Conservation (phyloP, 768 basidiomycete genomes). For the Cystobasidium onofrii region DNA sequence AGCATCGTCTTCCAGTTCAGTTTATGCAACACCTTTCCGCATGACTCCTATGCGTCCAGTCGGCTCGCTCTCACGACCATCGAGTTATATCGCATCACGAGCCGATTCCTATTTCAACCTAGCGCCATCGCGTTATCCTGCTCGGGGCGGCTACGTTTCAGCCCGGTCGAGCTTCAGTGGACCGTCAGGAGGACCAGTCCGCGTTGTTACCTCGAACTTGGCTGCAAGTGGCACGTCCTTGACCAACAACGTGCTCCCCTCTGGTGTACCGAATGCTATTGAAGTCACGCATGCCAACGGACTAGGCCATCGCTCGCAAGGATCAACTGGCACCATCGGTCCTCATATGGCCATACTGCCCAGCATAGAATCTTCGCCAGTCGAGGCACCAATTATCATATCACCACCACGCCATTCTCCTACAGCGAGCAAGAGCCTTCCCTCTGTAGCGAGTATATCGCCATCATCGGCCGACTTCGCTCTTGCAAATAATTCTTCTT, state of each 20-base stretch:
- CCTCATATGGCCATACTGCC: not conserved
- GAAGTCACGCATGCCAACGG: not conserved
- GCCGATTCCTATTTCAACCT: constrained; percentile 16
- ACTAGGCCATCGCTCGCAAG: constrained; percentile 11
- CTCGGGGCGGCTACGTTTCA: not conserved
- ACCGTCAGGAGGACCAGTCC: not conserved
- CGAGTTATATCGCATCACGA: not conserved
- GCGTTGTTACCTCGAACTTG: not conserved
- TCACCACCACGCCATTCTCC: not conserved
- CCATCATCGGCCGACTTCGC: not conserved
- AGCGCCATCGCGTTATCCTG: not conserved
- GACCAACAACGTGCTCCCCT: not conserved
- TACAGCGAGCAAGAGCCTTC: not conserved
- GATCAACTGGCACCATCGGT: constrained; percentile 17
- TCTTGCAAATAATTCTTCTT: not conserved
- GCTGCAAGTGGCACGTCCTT: not conserved
- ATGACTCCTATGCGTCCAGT: constrained; percentile 32
- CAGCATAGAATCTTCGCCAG: not conserved
- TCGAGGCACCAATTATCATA: not conserved
- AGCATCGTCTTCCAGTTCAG: constrained; percentile 28
- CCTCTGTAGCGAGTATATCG: not conserved
- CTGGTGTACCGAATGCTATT: not conserved
- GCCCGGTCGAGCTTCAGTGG: constrained; percentile 3
- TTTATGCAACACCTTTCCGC: constrained; percentile 27
- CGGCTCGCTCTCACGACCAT: not conserved